Conservation (phyloP, 495 filamentous ascomycete genomes). For the Platismatia glauca region DNA sequence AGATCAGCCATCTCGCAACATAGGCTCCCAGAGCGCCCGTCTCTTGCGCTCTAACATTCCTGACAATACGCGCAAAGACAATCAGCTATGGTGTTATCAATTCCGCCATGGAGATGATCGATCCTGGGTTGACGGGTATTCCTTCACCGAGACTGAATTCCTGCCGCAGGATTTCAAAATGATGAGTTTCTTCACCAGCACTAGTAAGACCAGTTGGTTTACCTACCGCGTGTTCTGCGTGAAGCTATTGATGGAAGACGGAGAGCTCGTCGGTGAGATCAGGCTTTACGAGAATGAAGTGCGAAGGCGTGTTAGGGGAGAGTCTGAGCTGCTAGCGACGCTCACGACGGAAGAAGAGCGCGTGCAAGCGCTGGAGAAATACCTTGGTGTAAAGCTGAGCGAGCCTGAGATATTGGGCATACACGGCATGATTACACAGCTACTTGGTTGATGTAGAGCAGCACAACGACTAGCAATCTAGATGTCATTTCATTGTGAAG, state of each 20-base stretch:
- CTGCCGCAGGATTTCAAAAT: not conserved
- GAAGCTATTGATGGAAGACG: not conserved
- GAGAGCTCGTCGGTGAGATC: not conserved
- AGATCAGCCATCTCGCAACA: not conserved
- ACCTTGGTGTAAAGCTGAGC: not conserved
- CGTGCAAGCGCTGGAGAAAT: not conserved
- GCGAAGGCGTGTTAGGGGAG: not conserved
- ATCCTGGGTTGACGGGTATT: not conserved
- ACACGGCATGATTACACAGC: not conserved
- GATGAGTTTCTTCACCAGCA: not conserved
- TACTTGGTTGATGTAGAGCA: not conserved
- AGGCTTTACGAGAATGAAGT: not conserved
- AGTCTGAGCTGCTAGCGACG: not conserved
- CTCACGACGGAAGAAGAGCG: not conserved
- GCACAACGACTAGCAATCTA: not conserved
- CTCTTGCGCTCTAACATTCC: not conserved
- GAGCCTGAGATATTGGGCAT: not conserved
- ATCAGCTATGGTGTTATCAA: not conserved
- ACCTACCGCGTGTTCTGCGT: not conserved
- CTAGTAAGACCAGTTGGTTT: not conserved
- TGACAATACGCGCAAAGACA: not conserved
- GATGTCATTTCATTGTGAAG: not conserved
- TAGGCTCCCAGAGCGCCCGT: not conserved
- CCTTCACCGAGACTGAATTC: not conserved
- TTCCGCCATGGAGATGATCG: not conserved